A percentile compares a stretch with the other conserved stretches of the same genome.
Conservation (phyloP, 768 basidiomycete genomes). For the Tricholoma sp. region DNA sequence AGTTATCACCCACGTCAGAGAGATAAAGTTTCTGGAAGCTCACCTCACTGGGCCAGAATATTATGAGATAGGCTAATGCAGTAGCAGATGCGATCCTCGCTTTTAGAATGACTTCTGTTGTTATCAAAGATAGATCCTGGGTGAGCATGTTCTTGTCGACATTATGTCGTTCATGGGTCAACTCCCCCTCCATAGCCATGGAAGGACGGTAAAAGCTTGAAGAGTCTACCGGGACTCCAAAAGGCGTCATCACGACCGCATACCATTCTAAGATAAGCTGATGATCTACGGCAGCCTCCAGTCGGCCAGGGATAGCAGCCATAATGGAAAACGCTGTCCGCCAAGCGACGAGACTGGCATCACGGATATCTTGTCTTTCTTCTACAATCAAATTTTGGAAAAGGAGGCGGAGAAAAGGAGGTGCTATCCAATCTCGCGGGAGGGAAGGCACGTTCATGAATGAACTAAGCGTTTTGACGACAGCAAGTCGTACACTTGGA, state of each 20-base stretch:
- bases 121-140: slow-evolving; percentile 83
- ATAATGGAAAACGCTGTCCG: slow-evolving; percentile 57
- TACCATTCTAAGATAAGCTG: slow-evolving; percentile 80
- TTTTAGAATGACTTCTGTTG: slow-evolving; percentile 69
- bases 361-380: slow-evolving; percentile 80
- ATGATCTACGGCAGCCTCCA: slow-evolving; percentile 51
- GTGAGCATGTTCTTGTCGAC: slow-evolving; percentile 94
- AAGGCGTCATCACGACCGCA: slow-evolving; percentile 81
- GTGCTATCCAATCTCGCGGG: slow-evolving; percentile 75
- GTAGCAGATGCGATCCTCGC: slow-evolving; percentile 76
- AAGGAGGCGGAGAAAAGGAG: slow-evolving; percentile 74
- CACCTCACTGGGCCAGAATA: slow-evolving; percentile 64
- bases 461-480: slow-evolving; percentile 81
- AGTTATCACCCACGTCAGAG: background rate
- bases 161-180: slow-evolving; percentile 70
- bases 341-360: slow-evolving; percentile 72
- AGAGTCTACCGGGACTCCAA: slow-evolving; percentile 73
- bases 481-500: slow-evolving; percentile 84
- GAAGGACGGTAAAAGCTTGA: slow-evolving; percentile 63
- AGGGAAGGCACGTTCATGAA: slow-evolving; percentile 79
- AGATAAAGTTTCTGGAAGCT: slow-evolving; percentile 12
- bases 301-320: slow-evolving; percentile 37
- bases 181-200: slow-evolving; percentile 40
- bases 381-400: slow-evolving; percentile 95
- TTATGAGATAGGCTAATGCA: slow-evolving; percentile 67